Evolutionary conservation across 768 basidiomycete species (phyloP), one percentile per base, ranked within the genome.

Genomic region (Phanerochaete sordida): DNA sequence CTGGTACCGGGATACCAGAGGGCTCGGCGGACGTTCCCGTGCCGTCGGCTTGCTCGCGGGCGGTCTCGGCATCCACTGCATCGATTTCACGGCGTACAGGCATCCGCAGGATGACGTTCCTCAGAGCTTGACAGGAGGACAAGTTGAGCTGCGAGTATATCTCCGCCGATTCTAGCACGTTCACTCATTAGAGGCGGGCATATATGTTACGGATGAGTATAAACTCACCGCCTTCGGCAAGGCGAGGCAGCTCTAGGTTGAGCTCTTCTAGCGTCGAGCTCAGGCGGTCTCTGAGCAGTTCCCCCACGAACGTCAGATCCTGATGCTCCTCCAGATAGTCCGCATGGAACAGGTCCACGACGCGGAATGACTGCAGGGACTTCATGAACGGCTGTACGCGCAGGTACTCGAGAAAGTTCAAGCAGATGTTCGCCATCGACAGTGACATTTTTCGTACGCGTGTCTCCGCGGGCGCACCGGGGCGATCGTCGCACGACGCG

Each of bases 381-480:
- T 24, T 37, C 31, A 61, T 30, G 47, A 61, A 61, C 21, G 60
- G 54, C 37, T 61, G 60, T 26, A 44, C 7, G 31, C 54, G 54
- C 5, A 61, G 37, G 27, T 49, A 51, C 46, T 55, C 47, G 39
- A 61, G 55, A 27, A 61, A 61, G 55, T 56, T 61, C 16, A 56
- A 27, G 45, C 60, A 61, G 3, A 61, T 56, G 48, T 61, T 52
- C 11, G 60, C 44, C 44, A 61, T 45, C 8, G 60, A 61, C 31
- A 61, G 33, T 13, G 45, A 3, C n/a, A n/a, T n/a, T n/a, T n/a
- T 53, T 48, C 13, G 55, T 53, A 30, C 16, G 31, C 16, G 30
- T 37, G 13, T 44, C 45, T n/a, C n/a, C n/a, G n/a, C n/a, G n/a
- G n/a, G n/a, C n/a, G n/a, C n/a, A n/a, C n/a, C n/a, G n/a, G n/a